These are phyloP conservation scores for Tuber melanosporum DNA, from an alignment of 495 filamentous ascomycete species.

Conservation along the genomic window DNA sequence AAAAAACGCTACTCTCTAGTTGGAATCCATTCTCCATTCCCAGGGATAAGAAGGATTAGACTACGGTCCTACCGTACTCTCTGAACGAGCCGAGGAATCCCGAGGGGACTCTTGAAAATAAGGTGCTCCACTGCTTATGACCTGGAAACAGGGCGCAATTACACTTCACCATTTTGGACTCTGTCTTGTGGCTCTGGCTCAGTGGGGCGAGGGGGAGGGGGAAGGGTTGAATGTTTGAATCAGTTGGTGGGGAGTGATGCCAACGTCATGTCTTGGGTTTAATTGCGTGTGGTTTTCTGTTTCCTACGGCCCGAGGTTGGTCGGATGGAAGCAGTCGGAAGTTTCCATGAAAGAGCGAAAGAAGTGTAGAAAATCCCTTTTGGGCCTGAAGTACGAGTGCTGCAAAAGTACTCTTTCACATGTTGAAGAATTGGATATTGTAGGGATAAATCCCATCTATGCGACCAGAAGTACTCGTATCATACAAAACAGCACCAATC, in stretches of 20 bases:
- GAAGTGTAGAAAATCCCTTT: background rate
- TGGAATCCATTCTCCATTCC: background rate
- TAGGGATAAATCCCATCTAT: background rate
- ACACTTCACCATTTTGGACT: background rate
- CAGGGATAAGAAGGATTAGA: background rate
- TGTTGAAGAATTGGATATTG: background rate
- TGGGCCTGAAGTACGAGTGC: background rate
- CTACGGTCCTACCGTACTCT: background rate
- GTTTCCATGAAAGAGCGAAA: slow-evolving; percentile 16
- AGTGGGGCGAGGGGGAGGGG: slow-evolving; percentile 16
- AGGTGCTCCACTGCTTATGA: background rate
- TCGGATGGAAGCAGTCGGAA: slow-evolving; percentile 21
- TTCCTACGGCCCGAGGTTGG: slow-evolving; percentile 30
- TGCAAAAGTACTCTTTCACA: background rate
- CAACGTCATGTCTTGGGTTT: slow-evolving; percentile 12
- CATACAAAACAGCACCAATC: background rate
- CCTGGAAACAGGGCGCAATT: background rate
- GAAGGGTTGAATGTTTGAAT: background rate
- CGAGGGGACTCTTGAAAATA: background rate
- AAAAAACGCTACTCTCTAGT: background rate
- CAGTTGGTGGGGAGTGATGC: background rate
- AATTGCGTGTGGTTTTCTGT: slow-evolving; percentile 1
- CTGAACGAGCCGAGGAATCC: background rate
- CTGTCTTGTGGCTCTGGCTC: slow-evolving; percentile 5
- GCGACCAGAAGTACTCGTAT: background rate